Base-by-base conservation (phyloP, 768 basidiomycete genomes). In the Amanita jacksonii region DNA sequence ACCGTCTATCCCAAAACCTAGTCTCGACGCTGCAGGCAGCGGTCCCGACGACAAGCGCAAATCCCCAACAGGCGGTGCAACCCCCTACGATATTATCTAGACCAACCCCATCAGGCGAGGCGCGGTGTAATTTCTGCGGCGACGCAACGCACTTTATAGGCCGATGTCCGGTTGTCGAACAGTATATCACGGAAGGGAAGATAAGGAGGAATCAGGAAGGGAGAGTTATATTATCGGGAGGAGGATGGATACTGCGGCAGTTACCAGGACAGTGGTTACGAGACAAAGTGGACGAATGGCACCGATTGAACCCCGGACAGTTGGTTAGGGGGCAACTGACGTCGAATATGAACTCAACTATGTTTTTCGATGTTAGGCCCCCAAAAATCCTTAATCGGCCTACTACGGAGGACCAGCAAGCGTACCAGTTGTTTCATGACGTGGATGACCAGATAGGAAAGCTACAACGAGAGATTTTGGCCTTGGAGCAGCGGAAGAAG, bases 161-260 rank as follows among this genome's bases (percentile, higher is more conserved):
- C 4, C 23, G 50, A 15, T 59, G 59, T 44, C 39, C 46, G 0
- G 38, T 41, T 1, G 57, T 59, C 36, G 35, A 46, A 3, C 46
- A 53, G 5, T 56, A 56, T 24, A 47, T 38, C 2, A 37, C 45
- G 1, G 52, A 50, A 1, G 55, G 55, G 1, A 52, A 56, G 5
- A 45, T 51, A 19, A 52, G 46, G 16, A 51, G 55, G 3, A 57
- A 62, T 36, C 39, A 47, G 3, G 49, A 54, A 3, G 53, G 49
- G 1, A 54, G 55, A 12, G 54, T 62, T 0, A 52, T 56, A 0
- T 52, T 25, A 52, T 6, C 27, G 12, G 12, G 12, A 6, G 27
- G 27, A 12, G 7, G 12, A 12, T 28, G 12, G 7, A 12, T 59
- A 1, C 59, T 58, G 0, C 45, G 49, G 3, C 16, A 38, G 10